Base-by-base conservation (phyloP, 345 rosid genomes). In the Boechera divaricarpa region DNA sequence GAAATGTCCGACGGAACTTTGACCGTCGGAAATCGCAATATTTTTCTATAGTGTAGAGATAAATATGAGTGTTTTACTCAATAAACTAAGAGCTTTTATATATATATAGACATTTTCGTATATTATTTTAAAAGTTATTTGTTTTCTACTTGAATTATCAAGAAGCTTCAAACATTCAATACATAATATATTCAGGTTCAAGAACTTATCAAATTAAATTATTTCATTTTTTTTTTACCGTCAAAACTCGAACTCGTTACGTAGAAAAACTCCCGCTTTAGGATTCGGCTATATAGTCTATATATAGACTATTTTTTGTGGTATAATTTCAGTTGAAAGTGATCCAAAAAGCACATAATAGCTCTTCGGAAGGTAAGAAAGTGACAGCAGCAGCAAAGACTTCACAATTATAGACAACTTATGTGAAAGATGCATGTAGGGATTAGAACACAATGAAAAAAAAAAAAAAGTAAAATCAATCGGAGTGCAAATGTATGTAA, bases 281-380 rank as follows among this genome's bases (percentile, higher is more conserved):
- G 31, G 49, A 67, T 3, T 53, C 26, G 28, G 36, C 29, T 72
- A 36, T 48, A 26, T 32, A 6, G 2, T 21, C 21, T 51, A 18
- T 72, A 36, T 48, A 26, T 32, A 6, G 2, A 21, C 21, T 51
- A 18, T 33, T 7, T 6, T 49, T 35, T 51, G 18, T 11, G 5
- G 24, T 53, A 54, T 10, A 33, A 16, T 44, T 42, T 69, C 5
- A 16, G 54, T 56, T 45, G 26, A 41, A 39, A 36, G 28, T 10
- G 3, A 61, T 42, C 10, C 18, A 45, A 52, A 53, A 51, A 61
- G 8, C 39, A 61, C 76, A 72, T 49, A 49, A 60, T 48, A 61
- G 60, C 31, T 61, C 41, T 7, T 70, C 38, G 60, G 52, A 49
- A 72, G 67, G 68, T 45, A n/a, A 60, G n/a, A 61, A 72, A 62